Percentiles rank a stretch among this genome's conserved stretches.
phyloP scores from a whole-genome alignment of 2,329 filamentous ascomycete genomes.

The Fusarium papillatum region DNA sequence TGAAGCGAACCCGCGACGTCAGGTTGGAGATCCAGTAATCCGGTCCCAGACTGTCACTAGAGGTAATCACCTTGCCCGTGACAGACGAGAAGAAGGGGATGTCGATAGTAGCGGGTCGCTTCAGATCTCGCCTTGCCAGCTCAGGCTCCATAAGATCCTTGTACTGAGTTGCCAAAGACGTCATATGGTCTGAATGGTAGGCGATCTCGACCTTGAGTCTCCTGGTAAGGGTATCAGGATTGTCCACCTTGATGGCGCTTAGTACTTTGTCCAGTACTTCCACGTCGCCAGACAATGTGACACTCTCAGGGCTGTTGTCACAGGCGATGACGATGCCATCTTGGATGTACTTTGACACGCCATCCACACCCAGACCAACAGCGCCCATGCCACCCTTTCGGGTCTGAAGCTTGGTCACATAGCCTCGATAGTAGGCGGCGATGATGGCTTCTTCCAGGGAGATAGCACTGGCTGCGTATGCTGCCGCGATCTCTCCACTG shows the following conservation, averaged over 20 bases:
- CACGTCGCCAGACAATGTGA: slow-evolving; percentile 63
- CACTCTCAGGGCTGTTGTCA: slow-evolving; percentile 62
- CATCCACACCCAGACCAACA: slow-evolving; percentile 14
- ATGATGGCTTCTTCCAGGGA: neutral
- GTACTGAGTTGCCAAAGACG: slow-evolving; percentile 59
- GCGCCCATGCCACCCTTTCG: neutral
- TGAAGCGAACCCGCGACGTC: neutral
- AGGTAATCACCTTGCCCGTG: neutral
- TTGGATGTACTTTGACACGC: neutral
- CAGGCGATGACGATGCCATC: slow-evolving; percentile 50
- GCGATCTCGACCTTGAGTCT: slow-evolving; percentile 60
- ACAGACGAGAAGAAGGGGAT: neutral
- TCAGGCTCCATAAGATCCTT: slow-evolving; percentile 29
- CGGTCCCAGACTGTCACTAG: neutral
- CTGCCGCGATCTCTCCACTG: neutral
- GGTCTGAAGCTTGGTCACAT: neutral
- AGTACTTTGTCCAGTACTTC: slow-evolving; percentile 55
- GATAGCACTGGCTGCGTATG: neutral
- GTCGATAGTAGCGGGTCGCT: neutral
- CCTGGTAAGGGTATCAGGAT: slow-evolving; percentile 54
- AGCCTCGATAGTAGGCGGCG: neutral
- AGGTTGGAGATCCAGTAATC: slow-evolving; percentile 1
- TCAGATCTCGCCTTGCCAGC: neutral
- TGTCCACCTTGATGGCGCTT: slow-evolving; percentile 50
- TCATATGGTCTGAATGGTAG: slow-evolving; percentile 67